These are phyloP conservation scores for Daldinia sp. DNA, from an alignment of 2,329 filamentous ascomycete genomes.

Conservation along the genomic window DNA sequence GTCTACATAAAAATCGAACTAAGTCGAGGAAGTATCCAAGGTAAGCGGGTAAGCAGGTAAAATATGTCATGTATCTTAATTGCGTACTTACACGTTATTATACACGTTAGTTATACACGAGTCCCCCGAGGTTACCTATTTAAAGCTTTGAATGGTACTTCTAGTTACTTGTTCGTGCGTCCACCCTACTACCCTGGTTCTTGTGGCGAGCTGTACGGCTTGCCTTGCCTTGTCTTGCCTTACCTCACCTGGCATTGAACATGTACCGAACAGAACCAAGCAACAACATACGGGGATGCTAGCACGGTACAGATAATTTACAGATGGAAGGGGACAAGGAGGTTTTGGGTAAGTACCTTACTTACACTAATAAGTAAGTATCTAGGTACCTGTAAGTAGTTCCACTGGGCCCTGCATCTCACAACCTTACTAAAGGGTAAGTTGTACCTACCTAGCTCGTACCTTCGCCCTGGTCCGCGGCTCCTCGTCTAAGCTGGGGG, in stretches of 20 bases:
- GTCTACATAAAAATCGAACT: constrained; percentile 19
- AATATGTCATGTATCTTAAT: background rate
- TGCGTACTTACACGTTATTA: background rate
- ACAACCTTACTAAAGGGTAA: constrained; percentile 35
- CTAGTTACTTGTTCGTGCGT: background rate
- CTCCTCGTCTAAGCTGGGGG: constrained; percentile 34
- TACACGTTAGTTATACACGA: too few relatives aligned
- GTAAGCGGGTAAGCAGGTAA: background rate
- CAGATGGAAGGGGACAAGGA: background rate
- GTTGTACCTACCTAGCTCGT: constrained; percentile 32
- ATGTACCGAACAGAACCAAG: constrained; percentile 18
- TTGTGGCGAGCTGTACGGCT: constrained; percentile 23
- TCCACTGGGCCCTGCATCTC: constrained; percentile 35
- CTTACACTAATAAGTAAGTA: constrained; percentile 20
- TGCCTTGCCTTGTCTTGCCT: constrained; percentile 32
- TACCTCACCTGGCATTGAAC: constrained; percentile 29
- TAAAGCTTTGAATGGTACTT: background rate
- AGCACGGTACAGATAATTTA: constrained; percentile 13
- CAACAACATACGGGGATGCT: constrained; percentile 2
- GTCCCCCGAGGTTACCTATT: too few relatives aligned
- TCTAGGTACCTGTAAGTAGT: constrained; percentile 23
- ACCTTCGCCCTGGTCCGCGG: constrained; percentile 36
- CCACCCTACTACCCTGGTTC: background rate
- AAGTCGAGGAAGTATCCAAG: background rate
- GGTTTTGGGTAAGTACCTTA: background rate